Evolutionary conservation across 73 alveolate genomes (phyloP), one percentile per base, ranked within the genome.

Genomic region (Paramecium primaurelia): DNA sequence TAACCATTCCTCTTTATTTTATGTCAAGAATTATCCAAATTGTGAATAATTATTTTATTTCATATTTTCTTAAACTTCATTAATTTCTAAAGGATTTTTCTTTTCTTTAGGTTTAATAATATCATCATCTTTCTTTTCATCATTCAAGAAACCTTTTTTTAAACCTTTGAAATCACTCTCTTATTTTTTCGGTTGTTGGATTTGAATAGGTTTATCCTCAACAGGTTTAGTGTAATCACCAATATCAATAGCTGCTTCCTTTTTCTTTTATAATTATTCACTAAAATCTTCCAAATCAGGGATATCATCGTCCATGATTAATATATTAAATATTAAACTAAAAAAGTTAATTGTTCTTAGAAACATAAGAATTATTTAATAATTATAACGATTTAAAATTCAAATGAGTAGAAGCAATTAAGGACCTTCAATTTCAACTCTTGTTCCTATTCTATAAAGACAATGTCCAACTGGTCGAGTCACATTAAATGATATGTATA

Each of bases 401-500:
- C 42, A 64, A 64, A 64, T 64, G 84, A 64, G 69, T 14, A n/a
- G 69, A 54, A 54, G 20, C 22, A 54, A 64, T 64, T 32, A 64
- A 64, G 84, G 51, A 12, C 30, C 84, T 6, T 64, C 84, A 3
- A 64, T 64, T 25, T 64, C 88, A 64, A 87, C 84, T 60, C 77
- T 87, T 22, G 42, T 87, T 34, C 86, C 69, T 18, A 87, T 87
- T 20, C 47, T 87, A 16, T 51, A 87, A 87, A 87, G 86, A 59
- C 59, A 87, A 25, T 75, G 87, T n/a, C 88, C 88, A 25, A 64
- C 93, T 37, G 86, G 86, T 10, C 51, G 93, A 64, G 71, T 87
- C 9, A 87, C 93, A 25, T 40, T 87, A 38, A 73, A 73, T 40
- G 93, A 87, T 36, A 87, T 87, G 93, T 87, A 87, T 25, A 87